A percentile compares a stretch with the other conserved stretches of the same genome.
These are phyloP conservation scores for Hypoxylon sp. DNA, from an alignment of 2,329 filamentous ascomycete species.

Conservation along the genomic window DNA sequence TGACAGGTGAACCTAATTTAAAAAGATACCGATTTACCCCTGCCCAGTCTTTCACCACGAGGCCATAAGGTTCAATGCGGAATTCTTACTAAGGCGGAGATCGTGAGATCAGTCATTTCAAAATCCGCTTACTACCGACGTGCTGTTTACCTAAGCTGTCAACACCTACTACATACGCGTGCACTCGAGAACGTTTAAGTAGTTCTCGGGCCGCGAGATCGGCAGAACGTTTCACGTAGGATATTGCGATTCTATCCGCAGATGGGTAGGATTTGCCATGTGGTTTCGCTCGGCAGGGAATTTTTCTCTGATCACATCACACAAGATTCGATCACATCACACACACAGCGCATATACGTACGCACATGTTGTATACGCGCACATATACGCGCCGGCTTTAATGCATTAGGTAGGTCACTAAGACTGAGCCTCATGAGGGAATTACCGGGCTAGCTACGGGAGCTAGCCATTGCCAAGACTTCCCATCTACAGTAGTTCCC, in stretches of 20 bases:
- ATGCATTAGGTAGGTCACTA: conserved; percentile 14
- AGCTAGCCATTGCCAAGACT: conserved; percentile 31
- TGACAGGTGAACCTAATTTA: conserved; percentile 9
- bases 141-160: conserved; percentile 18
- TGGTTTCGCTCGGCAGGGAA: conserved; percentile 23
- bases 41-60: conserved; percentile 12
- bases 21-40: conserved; percentile 22
- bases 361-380: background rate
- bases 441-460: conserved; percentile 25
- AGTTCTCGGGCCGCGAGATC: conserved; percentile 2
- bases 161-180: background rate
- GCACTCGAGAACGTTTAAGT: background rate
- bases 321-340: conserved; percentile 28
- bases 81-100: conserved; percentile 17
- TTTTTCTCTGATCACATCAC: conserved; percentile 27
- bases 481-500: conserved; percentile 8
- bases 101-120: conserved; percentile 8
- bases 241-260: conserved; percentile 5
- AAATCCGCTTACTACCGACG: conserved; percentile 24
- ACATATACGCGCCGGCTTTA: conserved; percentile 1
- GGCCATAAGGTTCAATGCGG: conserved; percentile 7
- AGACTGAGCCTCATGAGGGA: conserved; percentile 34
- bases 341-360: conserved; percentile 1
- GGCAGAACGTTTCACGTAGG: background rate
- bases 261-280: conserved; percentile 29